Base-by-base conservation (phyloP, 176 grass and related monocot genomes). In the Bolboschoenus planiculmis region DNA sequence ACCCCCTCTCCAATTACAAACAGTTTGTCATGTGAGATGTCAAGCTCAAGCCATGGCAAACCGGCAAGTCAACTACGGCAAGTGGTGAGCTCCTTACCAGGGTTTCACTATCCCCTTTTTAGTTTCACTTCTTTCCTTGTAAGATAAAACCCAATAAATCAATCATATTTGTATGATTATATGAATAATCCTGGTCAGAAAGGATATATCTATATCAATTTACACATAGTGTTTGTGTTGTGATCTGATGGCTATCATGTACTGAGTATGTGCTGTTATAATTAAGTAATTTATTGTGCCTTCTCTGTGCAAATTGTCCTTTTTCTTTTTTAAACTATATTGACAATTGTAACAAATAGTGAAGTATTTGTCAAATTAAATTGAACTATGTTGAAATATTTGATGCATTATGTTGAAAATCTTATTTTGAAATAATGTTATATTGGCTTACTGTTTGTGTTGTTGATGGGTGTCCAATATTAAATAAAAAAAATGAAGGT, bases 21-120 rank as follows among this genome's bases (percentile, higher is more conserved):
- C 75, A 82, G 85, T 82, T 82, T 86, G 85, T 73, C 78, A 86
- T 86, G 85, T 82, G 65, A 44, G 85, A 31, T 27, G 6, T n/a
- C 27, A 47, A 81, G 79, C 64, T 61, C 42, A 24, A 47, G 44
- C 23, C 78, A 87, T 87, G 85, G 65, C 63, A 53, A 48, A 53
- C 50, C n/a, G n/a, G n/a, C n/a, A n/a, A n/a, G n/a, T n/a, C n/a
- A n/a, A 42, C 11, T 76, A 31, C 83, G 83, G 83, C 83, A 76
- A 85, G 30, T 60, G 66, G 83, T 85, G 70, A 58, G 57, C 83
- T 85, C 83, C 66, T 56, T 26, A 70, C 14, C 81, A 54, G 81
- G 60, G 14, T 77, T 43, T 85, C 61, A 63, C 73, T 79, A 65
- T 73, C 29, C 54, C 23, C 54, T 80, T 54, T 79, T 39, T 50